phyloP scores from a whole-genome alignment of 2,329 filamentous ascomycete species.

The Aspergillus thermomutatus region DNA sequence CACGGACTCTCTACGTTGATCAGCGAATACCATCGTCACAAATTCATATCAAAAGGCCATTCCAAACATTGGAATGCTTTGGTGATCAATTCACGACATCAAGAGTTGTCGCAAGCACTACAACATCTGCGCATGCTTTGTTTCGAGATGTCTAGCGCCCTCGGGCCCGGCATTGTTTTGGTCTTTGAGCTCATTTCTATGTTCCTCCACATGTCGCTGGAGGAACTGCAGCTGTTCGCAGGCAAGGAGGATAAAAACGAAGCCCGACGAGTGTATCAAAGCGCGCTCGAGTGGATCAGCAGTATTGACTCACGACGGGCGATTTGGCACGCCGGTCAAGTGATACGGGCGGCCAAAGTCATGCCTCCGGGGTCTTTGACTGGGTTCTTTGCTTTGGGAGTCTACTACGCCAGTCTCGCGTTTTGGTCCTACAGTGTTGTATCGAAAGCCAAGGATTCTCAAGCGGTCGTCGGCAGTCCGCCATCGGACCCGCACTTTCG shows the following conservation, averaged over 20 bases:
- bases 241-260: conserved; percentile 43
- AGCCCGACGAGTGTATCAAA: conserved; percentile 33
- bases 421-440: conserved; percentile 69
- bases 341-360: conserved; percentile 57
- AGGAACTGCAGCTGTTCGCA: conserved; percentile 43
- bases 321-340: conserved; percentile 66
- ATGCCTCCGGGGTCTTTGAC: conserved; percentile 55
- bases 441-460: conserved; percentile 36
- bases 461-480: neutral
- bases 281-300: conserved; percentile 36
- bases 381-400: conserved; percentile 65
- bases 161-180: conserved; percentile 28
- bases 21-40: conserved; percentile 58
- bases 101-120: conserved; percentile 61
- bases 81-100: conserved; percentile 55
- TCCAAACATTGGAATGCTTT: conserved; percentile 41
- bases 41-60: conserved; percentile 45
- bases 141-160: conserved; percentile 14
- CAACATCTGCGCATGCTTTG: conserved; percentile 46
- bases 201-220: conserved; percentile 41
- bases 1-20: conserved; percentile 65
- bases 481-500: neutral
- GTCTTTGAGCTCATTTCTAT: conserved; percentile 33
- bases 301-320: conserved; percentile 39
- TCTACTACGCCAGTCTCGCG: conserved; percentile 66